Evolutionary conservation across 2,329 filamentous ascomycete genomes (phyloP).

Genomic region (Escovopsis sp.): DNA sequence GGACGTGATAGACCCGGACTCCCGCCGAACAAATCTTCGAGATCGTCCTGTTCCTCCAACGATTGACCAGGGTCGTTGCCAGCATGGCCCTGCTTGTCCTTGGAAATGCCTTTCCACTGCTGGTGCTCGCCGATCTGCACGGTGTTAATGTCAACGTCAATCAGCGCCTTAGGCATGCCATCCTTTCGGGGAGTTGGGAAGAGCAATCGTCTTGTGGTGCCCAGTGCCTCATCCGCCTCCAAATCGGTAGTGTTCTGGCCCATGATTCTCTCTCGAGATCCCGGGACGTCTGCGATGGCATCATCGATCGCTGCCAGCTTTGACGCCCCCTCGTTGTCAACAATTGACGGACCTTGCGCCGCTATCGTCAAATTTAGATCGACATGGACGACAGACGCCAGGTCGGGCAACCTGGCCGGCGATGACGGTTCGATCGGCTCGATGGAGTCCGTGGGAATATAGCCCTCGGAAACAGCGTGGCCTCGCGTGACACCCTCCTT

Average conservation of each 20-base stretch:
- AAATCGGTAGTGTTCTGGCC: constrained; percentile 40
- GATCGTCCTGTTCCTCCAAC: constrained; percentile 31
- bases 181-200: constrained; percentile 64
- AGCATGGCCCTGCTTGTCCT: constrained; percentile 31
- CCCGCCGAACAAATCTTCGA: constrained; percentile 51
- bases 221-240: constrained; percentile 31
- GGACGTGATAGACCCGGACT: constrained; percentile 30
- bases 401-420: constrained; percentile 11
- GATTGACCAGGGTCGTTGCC: constrained; percentile 19
- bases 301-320: too few species aligned
- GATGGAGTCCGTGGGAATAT: constrained; percentile 36
- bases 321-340: too few species aligned
- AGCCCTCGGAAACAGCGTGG: constrained; percentile 37
- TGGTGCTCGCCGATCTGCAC: constrained; percentile 27
- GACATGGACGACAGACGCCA: constrained; percentile 7
- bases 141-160: constrained; percentile 39
- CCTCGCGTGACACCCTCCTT: constrained; percentile 28
- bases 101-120: constrained; percentile 18
- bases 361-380: constrained; percentile 2
- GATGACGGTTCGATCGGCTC: constrained; percentile 29
- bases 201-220: constrained; percentile 50
- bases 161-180: constrained; percentile 44
- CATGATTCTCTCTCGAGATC: constrained; percentile 39
- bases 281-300: constrained; percentile 6
- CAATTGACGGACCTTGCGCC: not conserved